Conservation (phyloP, 805 yeast species). For the Wickerhamomyces tratensis region DNA sequence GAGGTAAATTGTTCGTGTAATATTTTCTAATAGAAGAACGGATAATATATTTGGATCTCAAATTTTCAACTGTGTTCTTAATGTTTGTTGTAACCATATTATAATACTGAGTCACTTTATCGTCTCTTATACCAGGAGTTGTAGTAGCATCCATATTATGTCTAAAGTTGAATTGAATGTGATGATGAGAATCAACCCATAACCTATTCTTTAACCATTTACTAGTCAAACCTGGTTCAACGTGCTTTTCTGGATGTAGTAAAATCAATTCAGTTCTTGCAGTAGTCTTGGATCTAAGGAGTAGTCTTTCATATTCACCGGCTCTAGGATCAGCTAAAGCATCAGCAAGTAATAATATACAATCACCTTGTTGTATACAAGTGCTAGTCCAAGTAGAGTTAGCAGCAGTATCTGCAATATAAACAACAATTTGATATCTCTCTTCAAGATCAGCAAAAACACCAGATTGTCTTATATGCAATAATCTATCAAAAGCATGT, state of each 20-base stretch:
- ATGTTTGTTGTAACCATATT: conserved; percentile 14
- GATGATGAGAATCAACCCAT: conserved; percentile 94
- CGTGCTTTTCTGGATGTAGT: conserved; percentile 74
- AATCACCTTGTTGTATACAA: conserved; percentile 92
- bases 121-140: background rate
- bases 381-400: conserved; percentile 86
- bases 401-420: conserved; percentile 78
- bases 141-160: conserved; percentile 7
- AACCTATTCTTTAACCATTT: conserved; percentile 76
- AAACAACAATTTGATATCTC: conserved; percentile 76
- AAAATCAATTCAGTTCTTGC: conserved; percentile 83
- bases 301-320: conserved; percentile 78
- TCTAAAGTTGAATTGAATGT: conserved; percentile 56
- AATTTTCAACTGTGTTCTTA: conserved; percentile 25
- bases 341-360: conserved; percentile 82
- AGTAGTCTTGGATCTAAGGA: conserved; percentile 67
- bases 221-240: conserved; percentile 77
- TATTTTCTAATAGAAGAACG: conserved; percentile 13
- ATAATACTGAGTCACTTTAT: background rate
- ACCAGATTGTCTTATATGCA: conserved; percentile 79
- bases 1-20: conserved; percentile 28
- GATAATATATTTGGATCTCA: conserved; percentile 21
- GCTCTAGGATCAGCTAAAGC: conserved; percentile 62
- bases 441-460: conserved; percentile 89
- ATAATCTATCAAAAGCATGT: conserved; percentile 86